A percentile compares a stretch with the other conserved stretches of the same genome.
Conservation (phyloP, 2,329 filamentous ascomycete genomes). For the Penicillium rolfsii region DNA sequence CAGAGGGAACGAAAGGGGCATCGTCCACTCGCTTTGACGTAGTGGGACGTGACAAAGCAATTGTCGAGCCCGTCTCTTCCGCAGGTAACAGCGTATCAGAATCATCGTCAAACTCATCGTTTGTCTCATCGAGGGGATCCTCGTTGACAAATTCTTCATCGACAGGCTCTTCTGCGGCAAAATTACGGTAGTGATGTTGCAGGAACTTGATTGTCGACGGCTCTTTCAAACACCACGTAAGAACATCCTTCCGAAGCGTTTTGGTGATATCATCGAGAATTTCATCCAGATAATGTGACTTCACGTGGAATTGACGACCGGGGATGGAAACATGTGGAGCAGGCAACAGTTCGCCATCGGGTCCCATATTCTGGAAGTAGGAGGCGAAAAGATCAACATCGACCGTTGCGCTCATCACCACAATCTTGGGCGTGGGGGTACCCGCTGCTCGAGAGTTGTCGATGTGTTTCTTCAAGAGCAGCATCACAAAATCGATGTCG, state of each 20-base stretch:
- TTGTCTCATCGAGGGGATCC: background rate
- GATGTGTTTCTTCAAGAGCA: slow-evolving; percentile 50
- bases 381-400: slow-evolving; percentile 50
- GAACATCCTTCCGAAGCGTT: slow-evolving; percentile 26
- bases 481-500: slow-evolving; percentile 52
- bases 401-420: slow-evolving; percentile 56
- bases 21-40: slow-evolving; percentile 30
- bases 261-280: slow-evolving; percentile 38
- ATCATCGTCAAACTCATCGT: background rate
- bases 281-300: slow-evolving; percentile 49
- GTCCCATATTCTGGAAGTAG: slow-evolving; percentile 45
- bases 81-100: slow-evolving; percentile 12
- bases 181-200: slow-evolving; percentile 7
- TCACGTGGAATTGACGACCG: slow-evolving; percentile 49
- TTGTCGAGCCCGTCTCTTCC: background rate
- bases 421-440: slow-evolving; percentile 47
- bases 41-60: background rate
- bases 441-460: slow-evolving; percentile 37
- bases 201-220: slow-evolving; percentile 16
- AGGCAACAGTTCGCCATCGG: slow-evolving; percentile 34
- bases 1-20: slow-evolving; percentile 46
- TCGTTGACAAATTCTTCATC: background rate
- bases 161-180: background rate
- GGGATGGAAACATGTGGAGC: slow-evolving; percentile 51
- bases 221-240: slow-evolving; percentile 17